Evolutionary conservation across 1,284 basidiomycete genomes (phyloP).

Genomic region (Coniferiporia sulphurascens): DNA sequence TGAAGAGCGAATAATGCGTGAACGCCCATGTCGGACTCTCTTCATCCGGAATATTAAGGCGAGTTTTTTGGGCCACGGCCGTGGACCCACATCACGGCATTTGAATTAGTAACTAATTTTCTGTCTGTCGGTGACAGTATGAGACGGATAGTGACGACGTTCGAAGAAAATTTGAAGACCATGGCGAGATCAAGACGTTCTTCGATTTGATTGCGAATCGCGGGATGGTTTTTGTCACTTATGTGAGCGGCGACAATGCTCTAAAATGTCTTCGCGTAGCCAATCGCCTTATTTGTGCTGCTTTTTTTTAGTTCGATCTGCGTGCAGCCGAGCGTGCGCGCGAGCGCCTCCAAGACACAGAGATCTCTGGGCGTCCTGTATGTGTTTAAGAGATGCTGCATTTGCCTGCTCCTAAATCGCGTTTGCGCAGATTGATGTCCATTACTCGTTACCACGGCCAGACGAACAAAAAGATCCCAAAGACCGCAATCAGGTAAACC

Average conservation of each 20-base stretch:
- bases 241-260: slow-evolving; percentile 56
- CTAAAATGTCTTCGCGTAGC: not conserved
- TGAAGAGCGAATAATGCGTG: slow-evolving; percentile 84
- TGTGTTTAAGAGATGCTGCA: slow-evolving; percentile 29
- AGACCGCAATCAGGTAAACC: slow-evolving; percentile 81
- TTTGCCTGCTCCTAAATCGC: not conserved
- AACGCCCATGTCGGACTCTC: slow-evolving; percentile 90
- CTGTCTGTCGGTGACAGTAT: slow-evolving; percentile 52
- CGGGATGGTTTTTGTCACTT: slow-evolving; percentile 97
- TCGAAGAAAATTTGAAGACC: slow-evolving; percentile 81
- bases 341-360: slow-evolving; percentile 80
- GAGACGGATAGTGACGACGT: slow-evolving; percentile 84
- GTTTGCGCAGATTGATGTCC: slow-evolving; percentile 82
- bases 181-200: slow-evolving; percentile 94
- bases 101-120: slow-evolving; percentile 20
- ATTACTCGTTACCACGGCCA: slow-evolving; percentile 91
- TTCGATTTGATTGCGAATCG: slow-evolving; percentile 92
- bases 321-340: slow-evolving; percentile 88
- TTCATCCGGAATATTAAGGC: slow-evolving; percentile 98
- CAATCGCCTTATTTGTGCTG: not conserved
- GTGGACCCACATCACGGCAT: slow-evolving; percentile 8
- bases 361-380: slow-evolving; percentile 80
- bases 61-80: slow-evolving; percentile 36
- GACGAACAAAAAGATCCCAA: slow-evolving; percentile 75
- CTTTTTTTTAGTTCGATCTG: slow-evolving; percentile 70